Evolutionary conservation across 208 protist genomes (phyloP), one percentile per base, ranked within the genome.

Genomic region (Porcisia deanei): DNA sequence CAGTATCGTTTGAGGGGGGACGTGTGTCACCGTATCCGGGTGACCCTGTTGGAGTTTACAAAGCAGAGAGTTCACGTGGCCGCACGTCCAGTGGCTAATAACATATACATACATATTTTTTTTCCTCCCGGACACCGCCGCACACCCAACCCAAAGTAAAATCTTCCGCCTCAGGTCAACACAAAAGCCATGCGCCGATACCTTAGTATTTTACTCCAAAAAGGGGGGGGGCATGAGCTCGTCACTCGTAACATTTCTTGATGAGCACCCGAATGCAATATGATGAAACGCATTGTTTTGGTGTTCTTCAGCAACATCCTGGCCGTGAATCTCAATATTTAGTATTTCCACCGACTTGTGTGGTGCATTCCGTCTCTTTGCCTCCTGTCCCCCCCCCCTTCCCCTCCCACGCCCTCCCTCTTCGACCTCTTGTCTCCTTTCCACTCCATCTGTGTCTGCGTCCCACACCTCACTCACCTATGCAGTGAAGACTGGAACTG

Each of bases 331-430:
- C 39, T 2, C 63, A 37, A 18, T 20, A n/a, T 14, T 22, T 37
- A 9, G n/a, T 65, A 1, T 25, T 25, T 18, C 30, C 60, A 65
- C 60, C 14, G 30, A 14, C 34, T 7, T 39, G 18, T 9, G 25
- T 37, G 60, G 37, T 65, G 60, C 60, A 14, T 53, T 53, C 64
- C 64, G 12, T 67, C 39, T 52, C 39, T 67, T 49, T 67, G 14
- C 47, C 63, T 45, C 20, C 16, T 39, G 20, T 67, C 18, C 20
- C 60, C 41, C 4, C 4, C 30, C 30, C 30, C 30, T 30, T 30
- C 30, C 30, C 30, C 30, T 30, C 30, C 30, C 30, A 30, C 30
- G 30, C 30, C 30, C 30, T 30, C 30, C 30, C 30, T 45, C 39
- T 20, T 16, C 47, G 4, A 14, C 58, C 0, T 37, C 2, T 22